A percentile compares a stretch with the other conserved stretches of the same genome.
phyloP scores from a whole-genome alignment of 2,329 filamentous ascomycete genomes.

The Endocalyx cinctus region DNA sequence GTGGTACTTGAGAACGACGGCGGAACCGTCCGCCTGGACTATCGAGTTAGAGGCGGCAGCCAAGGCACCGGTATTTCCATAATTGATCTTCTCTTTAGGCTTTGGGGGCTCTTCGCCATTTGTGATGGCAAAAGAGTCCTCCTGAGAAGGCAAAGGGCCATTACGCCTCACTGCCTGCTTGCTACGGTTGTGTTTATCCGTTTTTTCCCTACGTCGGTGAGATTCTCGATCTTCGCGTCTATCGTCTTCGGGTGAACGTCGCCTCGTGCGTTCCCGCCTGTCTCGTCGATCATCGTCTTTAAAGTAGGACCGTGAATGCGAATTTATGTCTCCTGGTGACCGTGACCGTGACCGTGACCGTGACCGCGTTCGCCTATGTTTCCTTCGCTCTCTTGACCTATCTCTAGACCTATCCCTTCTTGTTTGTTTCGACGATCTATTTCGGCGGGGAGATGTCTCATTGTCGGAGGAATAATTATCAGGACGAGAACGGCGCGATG shows the following conservation, averaged over 20 bases:
- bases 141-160: slow-evolving; percentile 57
- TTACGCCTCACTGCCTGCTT: slow-evolving; percentile 30
- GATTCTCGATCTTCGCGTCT: slow-evolving; percentile 20
- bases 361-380: slow-evolving; percentile 17
- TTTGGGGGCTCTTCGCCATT: slow-evolving; percentile 45
- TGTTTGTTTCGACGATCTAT: too few species aligned
- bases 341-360: too few species aligned
- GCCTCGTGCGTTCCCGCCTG: slow-evolving; percentile 21
- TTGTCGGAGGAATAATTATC: too few species aligned
- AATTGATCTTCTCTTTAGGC: slow-evolving; percentile 87
- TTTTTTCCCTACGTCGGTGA: slow-evolving; percentile 17
- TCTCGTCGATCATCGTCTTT: slow-evolving; percentile 18
- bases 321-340: slow-evolving; percentile 19
- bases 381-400: slow-evolving; percentile 15
- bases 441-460: too few species aligned
- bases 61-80: slow-evolving; percentile 70
- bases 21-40: slow-evolving; percentile 66
- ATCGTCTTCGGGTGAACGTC: slow-evolving; percentile 29
- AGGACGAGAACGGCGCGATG: too few species aligned
- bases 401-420: slow-evolving; percentile 17
- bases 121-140: slow-evolving; percentile 53
- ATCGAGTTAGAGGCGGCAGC: slow-evolving; percentile 81
- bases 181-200: slow-evolving; percentile 16
- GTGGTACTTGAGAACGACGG: slow-evolving; percentile 87
- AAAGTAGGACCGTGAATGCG: slow-evolving; percentile 18